Conservation (phyloP, 257 asterid genomes). For the Penstemon davidsonii region DNA sequence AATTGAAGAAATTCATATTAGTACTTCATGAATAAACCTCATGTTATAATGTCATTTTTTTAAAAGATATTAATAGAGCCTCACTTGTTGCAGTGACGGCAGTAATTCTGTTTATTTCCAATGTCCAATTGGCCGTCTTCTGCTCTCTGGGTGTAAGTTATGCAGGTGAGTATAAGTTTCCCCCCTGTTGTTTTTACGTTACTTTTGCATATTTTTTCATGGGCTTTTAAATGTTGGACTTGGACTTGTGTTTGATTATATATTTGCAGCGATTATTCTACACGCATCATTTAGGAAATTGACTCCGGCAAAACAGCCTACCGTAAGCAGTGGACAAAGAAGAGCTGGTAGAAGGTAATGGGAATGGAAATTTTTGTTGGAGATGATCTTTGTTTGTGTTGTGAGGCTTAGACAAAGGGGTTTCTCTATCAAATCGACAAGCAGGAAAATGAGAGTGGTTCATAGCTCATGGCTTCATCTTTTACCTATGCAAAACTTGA, state of each 20-base stretch:
- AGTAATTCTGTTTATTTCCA: slow-evolving; percentile 57
- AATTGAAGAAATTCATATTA: not conserved
- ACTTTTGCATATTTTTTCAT: not conserved
- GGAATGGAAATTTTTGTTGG: not conserved
- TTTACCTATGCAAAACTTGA: too few relatives aligned
- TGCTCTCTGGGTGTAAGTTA: slow-evolving; percentile 67
- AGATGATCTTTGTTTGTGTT: too few relatives aligned
- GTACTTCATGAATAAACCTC: not conserved
- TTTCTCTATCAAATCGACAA: too few relatives aligned
- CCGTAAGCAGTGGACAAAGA: slow-evolving; percentile 42
- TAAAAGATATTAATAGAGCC: slow-evolving; percentile 26
- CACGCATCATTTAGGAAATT: slow-evolving; percentile 88
- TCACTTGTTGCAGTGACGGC: slow-evolving; percentile 63
- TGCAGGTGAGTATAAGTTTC: slow-evolving; percentile 51
- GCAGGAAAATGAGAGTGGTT: too few relatives aligned
- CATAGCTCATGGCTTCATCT: too few relatives aligned
- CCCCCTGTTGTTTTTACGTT: not conserved
- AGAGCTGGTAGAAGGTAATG: slow-evolving; percentile 34
- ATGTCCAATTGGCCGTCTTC: slow-evolving; percentile 69
- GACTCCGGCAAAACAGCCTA: slow-evolving; percentile 58
- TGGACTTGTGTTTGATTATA: not conserved
- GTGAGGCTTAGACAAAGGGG: too few relatives aligned
- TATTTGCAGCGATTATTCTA: slow-evolving; percentile 67
- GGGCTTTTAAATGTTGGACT: not conserved
- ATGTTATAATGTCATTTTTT: not conserved